These are phyloP conservation scores for Austroboletus eburneus DNA, from an alignment of 768 basidiomycete genomes.

Conservation along the genomic window DNA sequence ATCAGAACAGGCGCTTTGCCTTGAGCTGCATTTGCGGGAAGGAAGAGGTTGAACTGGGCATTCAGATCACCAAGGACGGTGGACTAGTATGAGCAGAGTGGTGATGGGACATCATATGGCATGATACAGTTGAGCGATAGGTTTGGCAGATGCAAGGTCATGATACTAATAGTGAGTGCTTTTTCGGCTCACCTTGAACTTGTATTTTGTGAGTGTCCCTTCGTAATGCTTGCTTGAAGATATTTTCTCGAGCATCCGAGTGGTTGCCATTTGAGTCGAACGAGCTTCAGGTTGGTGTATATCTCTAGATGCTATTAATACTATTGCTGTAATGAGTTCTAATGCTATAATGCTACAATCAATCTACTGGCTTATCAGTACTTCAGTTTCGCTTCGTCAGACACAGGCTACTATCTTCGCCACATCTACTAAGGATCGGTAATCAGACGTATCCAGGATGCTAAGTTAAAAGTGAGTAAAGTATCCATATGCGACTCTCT, in stretches of 20 bases:
- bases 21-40: conserved; percentile 59
- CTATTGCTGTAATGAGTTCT: too few relatives aligned
- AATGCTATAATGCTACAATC: too few relatives aligned
- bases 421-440: too few relatives aligned
- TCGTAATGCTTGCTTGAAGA: conserved; percentile 77
- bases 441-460: too few relatives aligned
- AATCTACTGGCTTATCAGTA: too few relatives aligned
- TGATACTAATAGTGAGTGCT: too few relatives aligned
- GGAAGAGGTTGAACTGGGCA: conserved; percentile 84
- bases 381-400: too few relatives aligned
- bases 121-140: background rate
- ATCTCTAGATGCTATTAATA: too few relatives aligned
- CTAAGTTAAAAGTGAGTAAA: too few relatives aligned
- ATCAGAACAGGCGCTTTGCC: conserved; percentile 68
- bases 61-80: conserved; percentile 61
- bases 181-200: conserved; percentile 59
- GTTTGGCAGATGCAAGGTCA: too few relatives aligned
- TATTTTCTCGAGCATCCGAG: conserved; percentile 64
- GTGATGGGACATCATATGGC: background rate
- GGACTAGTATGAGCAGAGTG: conserved; percentile 53
- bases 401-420: too few relatives aligned
- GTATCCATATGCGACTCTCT: too few relatives aligned
- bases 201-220: conserved; percentile 83
- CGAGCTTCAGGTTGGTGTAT: background rate
- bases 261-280: conserved; percentile 11